phyloP scores from a whole-genome alignment of 371 early-diverging fungal genomes.

The Lichtheimia ramosa region DNA sequence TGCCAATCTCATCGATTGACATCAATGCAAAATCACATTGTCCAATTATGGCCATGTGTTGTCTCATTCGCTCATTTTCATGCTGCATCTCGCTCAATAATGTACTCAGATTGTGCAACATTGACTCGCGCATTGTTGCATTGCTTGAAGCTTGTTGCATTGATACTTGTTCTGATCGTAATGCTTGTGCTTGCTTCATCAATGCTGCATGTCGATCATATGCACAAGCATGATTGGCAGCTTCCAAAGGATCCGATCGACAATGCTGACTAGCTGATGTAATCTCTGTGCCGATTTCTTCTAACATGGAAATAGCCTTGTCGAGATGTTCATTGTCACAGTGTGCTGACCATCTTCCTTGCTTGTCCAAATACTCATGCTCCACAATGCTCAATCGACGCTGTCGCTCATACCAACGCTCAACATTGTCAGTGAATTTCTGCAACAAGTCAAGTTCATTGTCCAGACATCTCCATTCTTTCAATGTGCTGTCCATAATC shows the following conservation, averaged over 20 bases:
- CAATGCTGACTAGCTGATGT: conserved; percentile 11
- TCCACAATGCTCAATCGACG: conserved; percentile 29
- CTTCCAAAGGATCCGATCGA: conserved; percentile 40
- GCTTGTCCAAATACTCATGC: conserved; percentile 10
- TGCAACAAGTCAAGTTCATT: conserved; percentile 23
- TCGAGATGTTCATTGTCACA: conserved; percentile 21
- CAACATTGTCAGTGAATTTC: conserved; percentile 24
- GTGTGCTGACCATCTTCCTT: conserved; percentile 13
- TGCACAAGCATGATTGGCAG: conserved; percentile 45
- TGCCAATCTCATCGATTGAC: conserved; percentile 19
- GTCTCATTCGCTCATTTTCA: conserved; percentile 24
- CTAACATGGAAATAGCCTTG: conserved; percentile 20
- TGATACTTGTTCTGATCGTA: conserved; percentile 14
- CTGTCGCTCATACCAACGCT: conserved; percentile 43
- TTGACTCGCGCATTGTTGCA: conserved; percentile 24
- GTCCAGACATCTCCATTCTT: conserved; percentile 29
- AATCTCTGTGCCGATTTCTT: conserved; percentile 24
- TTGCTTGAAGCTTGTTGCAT: conserved; percentile 28
- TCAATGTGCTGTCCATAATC: conserved; percentile 14
- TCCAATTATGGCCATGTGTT: conserved; percentile 25
- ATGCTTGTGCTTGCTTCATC: conserved; percentile 16
- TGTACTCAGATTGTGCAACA: conserved; percentile 23
- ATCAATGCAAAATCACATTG: conserved; percentile 20
- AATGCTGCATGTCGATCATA: conserved; percentile 29
- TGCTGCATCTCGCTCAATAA: conserved; percentile 24